Evolutionary conservation across 2,329 filamentous ascomycete genomes (phyloP).

Genomic region (Xylaria sp.): DNA sequence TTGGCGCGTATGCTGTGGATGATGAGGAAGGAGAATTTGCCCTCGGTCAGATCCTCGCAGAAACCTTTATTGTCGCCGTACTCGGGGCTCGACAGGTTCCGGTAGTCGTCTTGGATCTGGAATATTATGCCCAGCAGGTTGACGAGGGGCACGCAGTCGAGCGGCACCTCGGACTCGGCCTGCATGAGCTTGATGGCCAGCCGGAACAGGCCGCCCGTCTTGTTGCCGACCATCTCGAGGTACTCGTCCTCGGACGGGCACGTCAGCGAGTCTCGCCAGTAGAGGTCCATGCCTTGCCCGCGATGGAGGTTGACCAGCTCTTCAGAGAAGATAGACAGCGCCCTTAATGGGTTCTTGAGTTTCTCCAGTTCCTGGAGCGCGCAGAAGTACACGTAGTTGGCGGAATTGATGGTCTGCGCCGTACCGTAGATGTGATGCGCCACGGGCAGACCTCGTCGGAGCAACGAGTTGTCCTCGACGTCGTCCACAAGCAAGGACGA

Average conservation of each 20-base stretch:
- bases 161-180: conserved; percentile 68
- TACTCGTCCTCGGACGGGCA: conserved; percentile 90
- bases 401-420: conserved; percentile 89
- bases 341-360: conserved; percentile 71
- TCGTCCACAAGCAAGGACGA: conserved; percentile 87
- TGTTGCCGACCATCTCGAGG: conserved; percentile 93
- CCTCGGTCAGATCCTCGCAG: conserved; percentile 95
- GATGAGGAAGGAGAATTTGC: conserved; percentile 95
- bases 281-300: conserved; percentile 91
- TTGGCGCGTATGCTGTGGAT: conserved; percentile 90
- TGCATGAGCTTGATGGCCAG: conserved; percentile 90
- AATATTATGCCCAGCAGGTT: conserved; percentile 87
- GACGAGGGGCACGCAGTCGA: conserved; percentile 84
- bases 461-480: conserved; percentile 82
- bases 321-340: conserved; percentile 79
- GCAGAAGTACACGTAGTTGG: conserved; percentile 89
- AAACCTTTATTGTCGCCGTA: conserved; percentile 93
- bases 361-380: conserved; percentile 79
- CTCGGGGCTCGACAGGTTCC: conserved; percentile 79
- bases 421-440: conserved; percentile 87
- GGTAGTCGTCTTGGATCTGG: conserved; percentile 93
- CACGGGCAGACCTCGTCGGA: conserved; percentile 83
- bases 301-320: conserved; percentile 87
- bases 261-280: conserved; percentile 86
- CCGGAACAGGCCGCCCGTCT: conserved; percentile 88